Base-by-base conservation (phyloP, 2,329 filamentous ascomycete genomes). In the Claviceps monticola region DNA sequence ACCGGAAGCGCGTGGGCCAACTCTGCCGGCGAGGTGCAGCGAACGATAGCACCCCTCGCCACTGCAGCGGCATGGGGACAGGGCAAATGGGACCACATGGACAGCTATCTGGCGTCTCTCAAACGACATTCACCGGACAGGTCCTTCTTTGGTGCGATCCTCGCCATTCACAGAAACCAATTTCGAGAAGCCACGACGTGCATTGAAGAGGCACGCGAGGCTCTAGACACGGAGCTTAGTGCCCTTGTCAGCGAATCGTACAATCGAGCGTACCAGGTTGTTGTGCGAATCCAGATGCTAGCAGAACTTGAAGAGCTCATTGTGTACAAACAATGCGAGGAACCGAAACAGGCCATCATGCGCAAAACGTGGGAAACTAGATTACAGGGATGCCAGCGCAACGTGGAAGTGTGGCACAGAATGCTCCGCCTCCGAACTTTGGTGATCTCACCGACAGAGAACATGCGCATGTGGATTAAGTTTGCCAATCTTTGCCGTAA, bases 391-490 rank as follows among this genome's bases (percentile, higher is more conserved):
- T 96, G 93, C 59, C 91, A 98, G 66, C 85, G 93, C 53, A 96
- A 97, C 60, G 90, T 96, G 19, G 93, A 99, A 62, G 88, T 97
- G 3, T 99, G 93, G 93, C 90, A 96, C 65, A 82, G 93, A 54
- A 97, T 97, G 88, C 81, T 99, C 51, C 93, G 95, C 64, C 83
- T 98, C 36, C 83, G 93, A 54, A 87, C 89, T 19, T 75, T 99
- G 49, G 93, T 99, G 54, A 91, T 97, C 55, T 84, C 84, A 0
- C 91, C 94, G 0, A 81, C 81, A 37, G 90, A 99, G 65, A 96
- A 96, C 62, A 88, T 95, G 74, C 87, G 95, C 61, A 98, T 98
- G 89, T 96, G 90, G 83, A 97, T 98, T 73, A 99, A 98, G 66
- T 98, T 96, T 65, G 88, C 93, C 61, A 98, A 97, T 61, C 80